Conservation (phyloP, 148 eudicot species). For the Rhododendron kiyosumense region DNA sequence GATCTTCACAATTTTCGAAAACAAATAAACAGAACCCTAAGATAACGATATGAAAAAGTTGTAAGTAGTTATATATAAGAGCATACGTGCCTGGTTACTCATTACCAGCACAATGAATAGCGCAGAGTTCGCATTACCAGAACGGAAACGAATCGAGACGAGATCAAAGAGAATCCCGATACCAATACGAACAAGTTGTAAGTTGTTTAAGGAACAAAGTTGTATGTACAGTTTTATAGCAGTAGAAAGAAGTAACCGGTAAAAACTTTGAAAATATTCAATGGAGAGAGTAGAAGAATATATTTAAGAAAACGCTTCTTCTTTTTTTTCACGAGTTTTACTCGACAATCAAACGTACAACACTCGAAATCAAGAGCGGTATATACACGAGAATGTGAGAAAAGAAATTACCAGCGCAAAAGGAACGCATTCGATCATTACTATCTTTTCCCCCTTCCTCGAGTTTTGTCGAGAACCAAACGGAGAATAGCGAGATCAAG, state of each 20-base stretch:
- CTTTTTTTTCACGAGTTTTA: background rate
- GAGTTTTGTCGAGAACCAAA: too few species aligned
- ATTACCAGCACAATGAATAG: too few species aligned
- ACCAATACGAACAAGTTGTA: background rate
- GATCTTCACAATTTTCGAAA: background rate
- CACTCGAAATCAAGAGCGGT: background rate
- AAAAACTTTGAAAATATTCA: background rate
- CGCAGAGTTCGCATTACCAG: background rate
- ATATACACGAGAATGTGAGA: background rate
- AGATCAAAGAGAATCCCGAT: background rate
- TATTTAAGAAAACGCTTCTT: background rate
- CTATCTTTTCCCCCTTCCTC: too few species aligned
- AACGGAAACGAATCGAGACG: background rate
- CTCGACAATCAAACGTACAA: background rate
- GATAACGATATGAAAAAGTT: background rate
- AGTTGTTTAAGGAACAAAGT: background rate
- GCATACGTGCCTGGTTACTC: background rate
- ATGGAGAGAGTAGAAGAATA: background rate
- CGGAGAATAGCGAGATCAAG: too few species aligned
- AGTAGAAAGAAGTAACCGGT: background rate
- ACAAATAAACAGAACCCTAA: background rate
- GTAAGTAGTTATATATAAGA: background rate
- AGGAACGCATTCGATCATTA: too few species aligned
- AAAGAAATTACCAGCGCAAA: background rate
- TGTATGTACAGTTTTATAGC: background rate